Evolutionary conservation across 805 yeast species (phyloP), one percentile per base, ranked within the genome.

Genomic region (Pichia ethanolica): DNA sequence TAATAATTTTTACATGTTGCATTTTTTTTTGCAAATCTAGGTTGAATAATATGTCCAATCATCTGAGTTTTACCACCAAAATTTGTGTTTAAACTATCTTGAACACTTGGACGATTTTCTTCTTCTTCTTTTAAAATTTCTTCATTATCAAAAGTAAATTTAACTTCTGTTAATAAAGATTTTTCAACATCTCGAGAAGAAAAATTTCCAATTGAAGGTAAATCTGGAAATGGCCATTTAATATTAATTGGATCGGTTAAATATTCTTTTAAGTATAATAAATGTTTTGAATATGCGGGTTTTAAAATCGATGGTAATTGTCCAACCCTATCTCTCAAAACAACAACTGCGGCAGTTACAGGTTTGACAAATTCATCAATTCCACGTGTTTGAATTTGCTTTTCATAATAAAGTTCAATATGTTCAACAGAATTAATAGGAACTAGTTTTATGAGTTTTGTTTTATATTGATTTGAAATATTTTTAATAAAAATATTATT

Each of bases 391-490:
- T 67, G 69, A 59, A 20, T 59, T 53, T 36, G 56, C 53, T 67
- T 51, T 51, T 63, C 60, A 70, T 81, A 76, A 58, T 74, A 69
- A 50, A 75, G 59, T 53, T 80, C 78, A 53, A 89, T 82, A 62
- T 91, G 98, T 58, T 91, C 97, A 28, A 88, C 80, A 3, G 95
- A 83, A 58, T 87, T 83, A 50, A 83, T 77, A 2, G 96, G 84
- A 4, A 88, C 80, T 27, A 91, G 69, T 36, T 91, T 69, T 28
- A 91, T 60, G 5, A 87, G 68, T 63, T 59, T 72, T 57, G 60
- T 63, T 12, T 27, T 20, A 12, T 10, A 11, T 48, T 33, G 42
- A 60, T 45, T 51, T 9, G 47, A 56, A 42, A 55, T 35, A 13
- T 49, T 47, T 36, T 44, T 33, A 10, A 56, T 48, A 25, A 46